A percentile compares a stretch with the other conserved stretches of the same genome.
phyloP scores from a whole-genome alignment of 139 green algal genomes.

The Ettlia oleoabundans region DNA sequence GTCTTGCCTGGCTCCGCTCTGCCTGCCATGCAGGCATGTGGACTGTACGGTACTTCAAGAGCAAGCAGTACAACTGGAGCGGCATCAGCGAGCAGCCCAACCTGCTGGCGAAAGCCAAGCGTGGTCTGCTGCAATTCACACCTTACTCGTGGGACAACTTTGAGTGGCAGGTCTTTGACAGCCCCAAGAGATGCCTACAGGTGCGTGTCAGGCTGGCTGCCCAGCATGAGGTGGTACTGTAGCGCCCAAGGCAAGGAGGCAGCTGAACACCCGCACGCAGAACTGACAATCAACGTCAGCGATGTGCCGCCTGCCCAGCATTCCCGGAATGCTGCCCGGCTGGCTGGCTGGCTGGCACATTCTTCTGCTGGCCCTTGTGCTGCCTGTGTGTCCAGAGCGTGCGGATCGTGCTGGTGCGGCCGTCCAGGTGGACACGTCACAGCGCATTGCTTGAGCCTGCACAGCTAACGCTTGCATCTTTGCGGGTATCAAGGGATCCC shows the following conservation, averaged over 20 bases:
- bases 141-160: conserved; percentile 78
- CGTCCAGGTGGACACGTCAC: too few species aligned
- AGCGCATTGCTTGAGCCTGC: too few species aligned
- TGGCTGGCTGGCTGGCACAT: neutral
- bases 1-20: neutral
- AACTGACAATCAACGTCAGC: too few species aligned
- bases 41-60: conserved; percentile 67
- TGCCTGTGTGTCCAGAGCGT: too few species aligned
- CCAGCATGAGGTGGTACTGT: neutral
- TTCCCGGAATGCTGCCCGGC: too few species aligned
- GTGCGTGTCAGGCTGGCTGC: neutral
- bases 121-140: conserved; percentile 79
- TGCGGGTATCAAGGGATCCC: too few species aligned
- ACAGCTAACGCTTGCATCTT: too few species aligned
- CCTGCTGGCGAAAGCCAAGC: conserved; percentile 64
- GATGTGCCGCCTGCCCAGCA: too few species aligned
- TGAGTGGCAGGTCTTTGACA: conserved; percentile 63
- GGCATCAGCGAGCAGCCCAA: conserved; percentile 68
- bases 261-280: neutral
- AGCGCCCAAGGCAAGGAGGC: neutral
- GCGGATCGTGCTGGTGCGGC: neutral
- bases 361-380: neutral
- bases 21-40: conserved; percentile 59
- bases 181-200: conserved; percentile 68
- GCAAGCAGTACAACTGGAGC: conserved; percentile 71